These are phyloP conservation scores for Syzygium grande DNA, from an alignment of 345 rosid species.

Conservation along the genomic window DNA sequence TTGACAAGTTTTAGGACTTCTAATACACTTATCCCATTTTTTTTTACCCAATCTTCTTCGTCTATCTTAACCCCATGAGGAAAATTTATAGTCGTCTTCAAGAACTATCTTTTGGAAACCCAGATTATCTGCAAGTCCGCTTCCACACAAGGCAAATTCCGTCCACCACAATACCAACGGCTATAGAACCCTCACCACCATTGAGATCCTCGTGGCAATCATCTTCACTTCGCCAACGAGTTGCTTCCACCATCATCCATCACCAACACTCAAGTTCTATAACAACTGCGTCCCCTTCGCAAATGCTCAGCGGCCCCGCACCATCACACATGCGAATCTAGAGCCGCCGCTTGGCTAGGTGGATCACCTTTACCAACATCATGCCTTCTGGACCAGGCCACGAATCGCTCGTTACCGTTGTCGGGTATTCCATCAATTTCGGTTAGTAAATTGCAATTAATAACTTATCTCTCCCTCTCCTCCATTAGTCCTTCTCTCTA, in stretches of 20 bases:
- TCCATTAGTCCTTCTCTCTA: background rate
- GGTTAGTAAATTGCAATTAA: background rate
- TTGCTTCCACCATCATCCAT: background rate
- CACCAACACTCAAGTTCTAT: background rate
- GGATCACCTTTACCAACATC: background rate
- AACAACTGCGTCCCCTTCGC: background rate
- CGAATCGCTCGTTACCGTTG: background rate
- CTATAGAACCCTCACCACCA: background rate
- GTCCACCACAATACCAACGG: background rate
- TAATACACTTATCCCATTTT: too few species aligned
- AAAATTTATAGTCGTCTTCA: background rate
- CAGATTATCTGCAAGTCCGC: background rate
- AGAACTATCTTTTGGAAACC: background rate
- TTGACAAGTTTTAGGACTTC: too few species aligned
- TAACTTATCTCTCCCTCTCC: background rate
- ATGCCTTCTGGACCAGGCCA: background rate
- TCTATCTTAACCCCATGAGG: background rate
- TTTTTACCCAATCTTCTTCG: background rate
- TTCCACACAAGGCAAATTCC: background rate
- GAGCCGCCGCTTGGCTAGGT: background rate
- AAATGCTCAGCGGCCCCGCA: background rate
- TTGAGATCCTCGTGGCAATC: background rate
- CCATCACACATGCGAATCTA: background rate
- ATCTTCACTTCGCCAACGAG: background rate
- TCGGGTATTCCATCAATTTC: background rate